Percentiles rank a stretch among this genome's conserved stretches.
Evolutionary conservation across 805 yeast genomes (phyloP).

Genomic region (Clavispora santaluciae): DNA sequence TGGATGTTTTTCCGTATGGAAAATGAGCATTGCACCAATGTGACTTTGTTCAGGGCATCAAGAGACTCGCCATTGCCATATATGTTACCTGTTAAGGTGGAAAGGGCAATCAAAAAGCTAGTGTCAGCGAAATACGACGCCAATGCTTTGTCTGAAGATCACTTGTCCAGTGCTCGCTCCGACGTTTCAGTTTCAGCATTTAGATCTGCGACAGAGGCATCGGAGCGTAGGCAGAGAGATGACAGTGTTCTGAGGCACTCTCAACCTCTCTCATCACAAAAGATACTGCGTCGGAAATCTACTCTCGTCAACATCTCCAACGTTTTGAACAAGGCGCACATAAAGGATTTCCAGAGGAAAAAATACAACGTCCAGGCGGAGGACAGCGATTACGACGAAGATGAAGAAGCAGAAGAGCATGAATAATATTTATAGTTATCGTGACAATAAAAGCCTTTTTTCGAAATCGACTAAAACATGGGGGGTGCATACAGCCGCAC

Average conservation of each 20-base stretch:
- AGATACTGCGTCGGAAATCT: conserved; percentile 20
- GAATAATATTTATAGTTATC: too few species aligned
- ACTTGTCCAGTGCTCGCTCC: not conserved
- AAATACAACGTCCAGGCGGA: conserved; percentile 27
- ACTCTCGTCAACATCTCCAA: conserved; percentile 44
- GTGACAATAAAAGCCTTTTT: too few species aligned
- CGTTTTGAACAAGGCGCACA: conserved; percentile 69
- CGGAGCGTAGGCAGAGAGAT: not conserved
- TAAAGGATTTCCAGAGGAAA: conserved; percentile 78
- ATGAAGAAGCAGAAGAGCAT: conserved; percentile 17
- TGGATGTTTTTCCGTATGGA: conserved; percentile 95
- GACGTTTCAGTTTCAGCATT: conserved; percentile 11
- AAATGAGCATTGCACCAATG: conserved; percentile 92
- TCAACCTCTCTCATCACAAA: not conserved
- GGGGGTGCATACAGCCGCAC: too few species aligned
- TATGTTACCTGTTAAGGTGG: conserved; percentile 36
- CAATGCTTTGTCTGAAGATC: conserved; percentile 8
- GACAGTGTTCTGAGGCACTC: not conserved
- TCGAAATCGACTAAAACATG: too few species aligned
- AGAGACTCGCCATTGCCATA: conserved; percentile 86
- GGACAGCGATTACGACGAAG: conserved; percentile 34
- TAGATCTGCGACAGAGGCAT: conserved; percentile 1
- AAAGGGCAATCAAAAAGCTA: conserved; percentile 30
- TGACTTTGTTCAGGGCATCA: conserved; percentile 77
- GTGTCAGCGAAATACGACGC: conserved; percentile 28